A percentile compares a stretch with the other conserved stretches of the same genome.
Conservation (phyloP, 179 eudicot genomes). For the Monotropa hypopitys region DNA sequence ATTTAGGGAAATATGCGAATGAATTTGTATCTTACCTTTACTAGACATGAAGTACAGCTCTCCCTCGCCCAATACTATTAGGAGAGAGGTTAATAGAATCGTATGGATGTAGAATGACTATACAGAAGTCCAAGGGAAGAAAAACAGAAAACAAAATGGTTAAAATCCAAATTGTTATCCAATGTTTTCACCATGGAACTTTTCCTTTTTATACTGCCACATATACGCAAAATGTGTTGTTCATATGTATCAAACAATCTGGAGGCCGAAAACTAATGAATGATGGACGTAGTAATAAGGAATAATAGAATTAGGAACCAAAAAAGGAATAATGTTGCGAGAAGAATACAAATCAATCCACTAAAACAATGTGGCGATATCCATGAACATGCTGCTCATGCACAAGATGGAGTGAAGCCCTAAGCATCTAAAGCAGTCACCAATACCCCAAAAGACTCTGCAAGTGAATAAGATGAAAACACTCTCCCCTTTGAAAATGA, state of each 20-base stretch:
- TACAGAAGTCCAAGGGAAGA: neutral
- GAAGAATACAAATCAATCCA: neutral
- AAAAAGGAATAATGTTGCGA: neutral
- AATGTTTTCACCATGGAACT: neutral
- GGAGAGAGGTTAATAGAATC: neutral
- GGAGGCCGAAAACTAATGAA: neutral
- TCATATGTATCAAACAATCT: neutral
- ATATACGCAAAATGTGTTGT: neutral
- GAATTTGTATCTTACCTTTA: neutral
- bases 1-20: neutral
- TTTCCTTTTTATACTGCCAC: neutral
- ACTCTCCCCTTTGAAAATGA: neutral
- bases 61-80: neutral
- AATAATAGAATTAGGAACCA: neutral
- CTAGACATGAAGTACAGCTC: neutral
- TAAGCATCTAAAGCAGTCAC: neutral
- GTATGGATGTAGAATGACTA: neutral
- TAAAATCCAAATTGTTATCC: neutral
- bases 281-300: neutral
- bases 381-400: neutral
- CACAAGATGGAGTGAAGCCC: neutral
- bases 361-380: neutral
- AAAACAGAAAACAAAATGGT: neutral
- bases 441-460: neutral
- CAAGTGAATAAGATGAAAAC: neutral